Evolutionary conservation across 108 stramenopile species (phyloP).

Genomic region (Nannochloropsis salina): DNA sequence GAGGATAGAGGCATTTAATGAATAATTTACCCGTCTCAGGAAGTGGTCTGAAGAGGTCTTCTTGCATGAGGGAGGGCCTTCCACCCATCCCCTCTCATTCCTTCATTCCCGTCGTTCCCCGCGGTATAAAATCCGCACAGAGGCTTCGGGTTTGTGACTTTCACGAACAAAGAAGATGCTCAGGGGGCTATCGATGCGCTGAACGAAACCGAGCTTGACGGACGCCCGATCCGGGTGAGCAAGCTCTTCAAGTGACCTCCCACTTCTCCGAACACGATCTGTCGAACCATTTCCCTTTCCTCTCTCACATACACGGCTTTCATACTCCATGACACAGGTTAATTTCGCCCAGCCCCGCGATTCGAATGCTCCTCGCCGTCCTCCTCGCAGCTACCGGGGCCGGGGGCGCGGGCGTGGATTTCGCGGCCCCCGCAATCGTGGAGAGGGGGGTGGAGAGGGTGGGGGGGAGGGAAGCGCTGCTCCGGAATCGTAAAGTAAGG

Average conservation of each 20-base stretch:
- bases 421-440: background rate
- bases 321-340: no score
- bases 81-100: background rate
- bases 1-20: no score
- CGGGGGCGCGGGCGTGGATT: background rate
- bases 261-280: no score
- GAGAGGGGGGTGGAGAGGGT: background rate
- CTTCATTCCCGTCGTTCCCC: background rate
- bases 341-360: conserved; percentile 1
- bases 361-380: background rate
- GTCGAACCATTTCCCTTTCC: no score
- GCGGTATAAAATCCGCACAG: background rate
- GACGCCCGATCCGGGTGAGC: background rate
- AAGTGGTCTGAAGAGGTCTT: no score
- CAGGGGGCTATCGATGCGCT: background rate
- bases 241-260: no score
- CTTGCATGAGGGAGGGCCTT: background rate
- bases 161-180: background rate
- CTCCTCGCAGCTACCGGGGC: conserved; percentile 10
- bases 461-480: background rate
- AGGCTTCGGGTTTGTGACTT: background rate
- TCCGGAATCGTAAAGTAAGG: background rate
- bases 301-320: no score
- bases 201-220: conserved; percentile 5
- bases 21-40: no score